Evolutionary conservation across 2,329 filamentous ascomycete genomes (phyloP).

Genomic region (Aspergillus costaricaensis): DNA sequence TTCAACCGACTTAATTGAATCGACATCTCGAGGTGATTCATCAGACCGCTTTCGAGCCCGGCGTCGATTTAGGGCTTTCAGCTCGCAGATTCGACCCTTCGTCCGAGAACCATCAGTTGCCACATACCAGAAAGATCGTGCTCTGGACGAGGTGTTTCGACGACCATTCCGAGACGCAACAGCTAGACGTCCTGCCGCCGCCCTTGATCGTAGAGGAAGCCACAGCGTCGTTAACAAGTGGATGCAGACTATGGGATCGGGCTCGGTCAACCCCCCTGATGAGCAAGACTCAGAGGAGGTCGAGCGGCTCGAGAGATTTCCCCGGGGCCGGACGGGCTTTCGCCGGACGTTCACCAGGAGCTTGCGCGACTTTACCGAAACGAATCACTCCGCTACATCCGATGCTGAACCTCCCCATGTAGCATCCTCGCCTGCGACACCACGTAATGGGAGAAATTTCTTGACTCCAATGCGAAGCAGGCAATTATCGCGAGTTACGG

Average conservation of each 20-base stretch:
- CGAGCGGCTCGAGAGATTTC: slow-evolving; percentile 58
- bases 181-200: slow-evolving; percentile 58
- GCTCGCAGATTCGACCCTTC: slow-evolving; percentile 61
- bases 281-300: slow-evolving; percentile 63
- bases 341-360: slow-evolving; percentile 28
- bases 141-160: slow-evolving; percentile 88
- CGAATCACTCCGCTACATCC: slow-evolving; percentile 57
- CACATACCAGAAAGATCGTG: slow-evolving; percentile 85
- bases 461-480: slow-evolving; percentile 38
- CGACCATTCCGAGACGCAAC: slow-evolving; percentile 65
- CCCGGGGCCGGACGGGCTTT: slow-evolving; percentile 55
- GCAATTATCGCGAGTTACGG: slow-evolving; percentile 63
- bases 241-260: slow-evolving; percentile 72
- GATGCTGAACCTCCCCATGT: slow-evolving; percentile 52
- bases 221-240: slow-evolving; percentile 82
- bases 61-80: slow-evolving; percentile 67
- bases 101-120: slow-evolving; percentile 83
- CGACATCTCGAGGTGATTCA: slow-evolving; percentile 56
- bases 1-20: slow-evolving; percentile 82
- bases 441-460: slow-evolving; percentile 33
- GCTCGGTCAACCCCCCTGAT: slow-evolving; percentile 58
- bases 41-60: slow-evolving; percentile 61
- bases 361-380: slow-evolving; percentile 52
- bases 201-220: slow-evolving; percentile 68
- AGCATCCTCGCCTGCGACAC: slow-evolving; percentile 38